Evolutionary conservation across 2,329 filamentous ascomycete genomes (phyloP).

Genomic region (Westerdykella ornata): DNA sequence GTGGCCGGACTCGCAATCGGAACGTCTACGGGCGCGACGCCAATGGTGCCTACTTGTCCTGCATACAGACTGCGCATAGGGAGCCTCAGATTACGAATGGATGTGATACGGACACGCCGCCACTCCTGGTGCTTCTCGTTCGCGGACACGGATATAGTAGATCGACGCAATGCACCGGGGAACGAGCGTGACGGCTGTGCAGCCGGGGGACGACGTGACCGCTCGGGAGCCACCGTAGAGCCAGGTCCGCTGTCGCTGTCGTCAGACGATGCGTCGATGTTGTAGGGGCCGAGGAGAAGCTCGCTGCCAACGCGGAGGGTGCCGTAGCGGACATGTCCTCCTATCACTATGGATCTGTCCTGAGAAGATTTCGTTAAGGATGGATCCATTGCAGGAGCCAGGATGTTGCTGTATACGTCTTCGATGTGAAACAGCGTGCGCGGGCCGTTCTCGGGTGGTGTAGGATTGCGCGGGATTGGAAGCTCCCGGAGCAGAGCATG

Average conservation of each 20-base stretch:
- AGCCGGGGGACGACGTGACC: constrained; percentile 16
- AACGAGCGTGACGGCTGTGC: constrained; percentile 43
- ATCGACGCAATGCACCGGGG: constrained; percentile 38
- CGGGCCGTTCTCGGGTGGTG: constrained; percentile 40
- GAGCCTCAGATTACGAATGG: constrained; percentile 78
- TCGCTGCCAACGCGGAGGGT: constrained; percentile 69
- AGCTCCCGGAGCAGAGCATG: constrained; percentile 75
- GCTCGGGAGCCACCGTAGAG: constrained; percentile 7
- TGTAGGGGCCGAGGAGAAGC: constrained; percentile 68
- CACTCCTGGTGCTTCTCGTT: constrained; percentile 49
- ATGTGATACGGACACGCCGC: constrained; percentile 73
- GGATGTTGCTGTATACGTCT: constrained; percentile 69
- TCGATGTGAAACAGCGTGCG: constrained; percentile 78
- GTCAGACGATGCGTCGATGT: constrained; percentile 25
- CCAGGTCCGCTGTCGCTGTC: constrained; percentile 34
- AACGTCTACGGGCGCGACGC: constrained; percentile 51
- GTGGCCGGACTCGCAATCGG: constrained; percentile 26
- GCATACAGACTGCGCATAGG: constrained; percentile 69
- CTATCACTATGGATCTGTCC: constrained; percentile 56
- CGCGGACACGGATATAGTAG: constrained; percentile 1
- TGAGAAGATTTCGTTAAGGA: constrained; percentile 3
- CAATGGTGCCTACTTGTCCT: constrained; percentile 86
- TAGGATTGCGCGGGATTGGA: constrained; percentile 49
- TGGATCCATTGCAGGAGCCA: constrained; percentile 8
- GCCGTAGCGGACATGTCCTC: constrained; percentile 77